These are phyloP conservation scores for Verticillium zaregamsianum DNA, from an alignment of 2,329 filamentous ascomycete species.

Conservation along the genomic window DNA sequence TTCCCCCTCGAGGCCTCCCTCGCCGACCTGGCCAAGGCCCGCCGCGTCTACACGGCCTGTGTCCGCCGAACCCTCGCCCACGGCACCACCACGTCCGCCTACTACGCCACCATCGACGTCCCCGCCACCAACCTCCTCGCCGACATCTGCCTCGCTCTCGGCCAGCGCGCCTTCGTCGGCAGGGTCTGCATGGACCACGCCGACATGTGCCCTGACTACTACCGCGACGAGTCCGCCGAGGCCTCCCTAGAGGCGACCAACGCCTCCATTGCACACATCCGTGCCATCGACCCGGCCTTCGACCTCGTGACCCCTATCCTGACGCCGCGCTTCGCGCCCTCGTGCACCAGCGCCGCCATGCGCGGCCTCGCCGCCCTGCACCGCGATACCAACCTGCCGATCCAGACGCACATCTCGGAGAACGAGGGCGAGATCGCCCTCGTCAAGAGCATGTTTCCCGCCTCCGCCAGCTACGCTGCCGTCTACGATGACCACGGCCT, in stretches of 20 bases:
- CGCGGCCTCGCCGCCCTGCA: slow-evolving; percentile 60
- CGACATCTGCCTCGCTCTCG: slow-evolving; percentile 70
- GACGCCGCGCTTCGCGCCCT: slow-evolving; percentile 67
- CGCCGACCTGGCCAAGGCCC: slow-evolving; percentile 56
- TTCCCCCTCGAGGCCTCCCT: slow-evolving; percentile 88
- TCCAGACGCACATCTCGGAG: slow-evolving; percentile 90
- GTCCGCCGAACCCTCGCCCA: slow-evolving; percentile 78
- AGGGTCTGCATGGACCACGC: slow-evolving; percentile 89
- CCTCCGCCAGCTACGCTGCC: slow-evolving; percentile 59
- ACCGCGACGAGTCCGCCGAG: slow-evolving; percentile 67
- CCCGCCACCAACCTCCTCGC: slow-evolving; percentile 87
- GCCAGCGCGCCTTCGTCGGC: slow-evolving; percentile 88
- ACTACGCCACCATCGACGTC: slow-evolving; percentile 88
- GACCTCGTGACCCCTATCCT: slow-evolving; percentile 73
- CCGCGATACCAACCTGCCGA: slow-evolving; percentile 55
- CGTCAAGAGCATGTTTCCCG: slow-evolving; percentile 67
- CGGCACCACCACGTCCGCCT: slow-evolving; percentile 91
- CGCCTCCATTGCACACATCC: slow-evolving; percentile 61
- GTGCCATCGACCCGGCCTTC: slow-evolving; percentile 58
- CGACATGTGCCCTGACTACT: slow-evolving; percentile 66
- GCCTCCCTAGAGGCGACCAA: slow-evolving; percentile 52
- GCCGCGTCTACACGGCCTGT: slow-evolving; percentile 70
- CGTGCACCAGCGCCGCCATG: slow-evolving; percentile 59
- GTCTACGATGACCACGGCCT: slow-evolving; percentile 76
- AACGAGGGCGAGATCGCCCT: slow-evolving; percentile 70